Conservation (phyloP, 352 stramenopile genomes). For the Pythium pectinolyticum region DNA sequence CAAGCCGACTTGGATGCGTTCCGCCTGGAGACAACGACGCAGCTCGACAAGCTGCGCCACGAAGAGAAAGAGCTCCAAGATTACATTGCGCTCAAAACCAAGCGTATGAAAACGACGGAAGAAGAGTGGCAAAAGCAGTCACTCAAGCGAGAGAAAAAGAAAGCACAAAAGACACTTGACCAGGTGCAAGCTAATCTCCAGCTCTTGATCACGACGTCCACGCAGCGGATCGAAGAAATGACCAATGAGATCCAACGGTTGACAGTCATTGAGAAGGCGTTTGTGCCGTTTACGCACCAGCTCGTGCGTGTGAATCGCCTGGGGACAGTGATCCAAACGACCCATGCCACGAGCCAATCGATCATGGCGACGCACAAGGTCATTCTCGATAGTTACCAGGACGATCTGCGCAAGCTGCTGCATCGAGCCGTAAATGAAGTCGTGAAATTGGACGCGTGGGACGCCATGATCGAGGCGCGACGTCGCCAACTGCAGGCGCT, state of each 20-base stretch:
- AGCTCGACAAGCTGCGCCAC: slow-evolving; percentile 53
- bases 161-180: slow-evolving; percentile 60
- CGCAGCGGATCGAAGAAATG: slow-evolving; percentile 61
- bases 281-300: slow-evolving; percentile 78
- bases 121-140: slow-evolving; percentile 85
- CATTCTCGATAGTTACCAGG: slow-evolving; percentile 55
- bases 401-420: slow-evolving; percentile 60
- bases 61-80: slow-evolving; percentile 71
- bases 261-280: slow-evolving; percentile 60
- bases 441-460: slow-evolving; percentile 58
- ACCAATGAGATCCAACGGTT: slow-evolving; percentile 62
- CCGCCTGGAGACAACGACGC: slow-evolving; percentile 58
- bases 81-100: slow-evolving; percentile 75
- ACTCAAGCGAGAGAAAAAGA: slow-evolving; percentile 81
- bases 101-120: slow-evolving; percentile 71
- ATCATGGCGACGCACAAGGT: slow-evolving; percentile 42
- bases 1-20: slow-evolving; percentile 62
- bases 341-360: slow-evolving; percentile 39
- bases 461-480: slow-evolving; percentile 61
- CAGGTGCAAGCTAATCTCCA: slow-evolving; percentile 54
- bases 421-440: slow-evolving; percentile 52
- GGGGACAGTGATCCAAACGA: slow-evolving; percentile 39
- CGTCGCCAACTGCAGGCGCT: slow-evolving; percentile 60
- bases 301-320: slow-evolving; percentile 54
- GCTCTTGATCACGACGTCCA: slow-evolving; percentile 44